Base-by-base conservation (phyloP, 2,329 filamentous ascomycete species). In the Trichophyton verrucosum region DNA sequence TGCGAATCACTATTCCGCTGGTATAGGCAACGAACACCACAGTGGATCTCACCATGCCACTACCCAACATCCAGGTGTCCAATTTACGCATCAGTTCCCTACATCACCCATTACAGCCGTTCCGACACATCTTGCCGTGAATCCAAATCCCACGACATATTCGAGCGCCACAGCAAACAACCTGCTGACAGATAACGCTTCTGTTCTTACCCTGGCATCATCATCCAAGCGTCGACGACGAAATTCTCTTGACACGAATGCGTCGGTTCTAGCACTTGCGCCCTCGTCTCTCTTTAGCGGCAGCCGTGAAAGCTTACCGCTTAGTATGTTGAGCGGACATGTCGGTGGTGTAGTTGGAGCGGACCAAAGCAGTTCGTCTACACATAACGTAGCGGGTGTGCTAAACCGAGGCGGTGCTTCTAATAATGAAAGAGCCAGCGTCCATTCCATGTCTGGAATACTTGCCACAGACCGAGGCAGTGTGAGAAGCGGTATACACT, bases 391-490 rank as follows among this genome's bases (percentile, higher is more conserved):
- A 36, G 64, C 72, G 22, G 72, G 75, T 30, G 69, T 74, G 22
- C 63, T 75, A 56, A 76, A 71, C 61, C 76, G 82, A 57, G 76
- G 78, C 27, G 82, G 79, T 0, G 75, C 82, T 38, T 9, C 51
- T 5, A 82, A 78, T 61, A 76, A 80, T 15, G 83, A 86, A 68
- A 79, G 83, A 4, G 80, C 81, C 9, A 85, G 82, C 66, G 74
- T 96, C 59, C 96, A 96, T 75, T 91, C 88, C 0, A 47, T 58
- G 36, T 58, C 62, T 8, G 63, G 61, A 4, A 81, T 83, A 11
- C 74, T 89, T 6, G 78, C 82, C 5, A 87, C 86, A 61, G 91
- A 96, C 68, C 81, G 91, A 57, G 84, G 85, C 8, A 95, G 90
- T 69, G 78, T 95, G 33, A 82, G 89, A 60, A 95, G 89, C 71